Evolutionary conservation across 139 green algal genomes (phyloP), one percentile per base, ranked within the genome.

Genomic region (Auxenochlorella protothecoides): DNA sequence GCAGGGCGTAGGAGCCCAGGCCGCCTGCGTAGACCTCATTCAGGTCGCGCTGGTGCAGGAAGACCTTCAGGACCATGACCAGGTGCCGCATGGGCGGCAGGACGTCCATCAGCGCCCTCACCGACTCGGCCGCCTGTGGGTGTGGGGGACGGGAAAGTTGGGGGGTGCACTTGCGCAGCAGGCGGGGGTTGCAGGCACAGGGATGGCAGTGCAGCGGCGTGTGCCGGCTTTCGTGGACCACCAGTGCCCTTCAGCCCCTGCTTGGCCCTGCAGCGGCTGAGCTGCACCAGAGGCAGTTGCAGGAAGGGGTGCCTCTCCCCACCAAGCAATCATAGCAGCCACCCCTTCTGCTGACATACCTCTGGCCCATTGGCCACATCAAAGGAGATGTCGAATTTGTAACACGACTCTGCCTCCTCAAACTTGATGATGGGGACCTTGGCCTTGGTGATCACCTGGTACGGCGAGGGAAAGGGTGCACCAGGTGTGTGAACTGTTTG

Each of bases 401-500:
- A 79, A 12, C 84, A 78, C 59, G 70, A 85, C 8, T 76, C 62
- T 8, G 65, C 65, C 13, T 94, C 89, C 73, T 93, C 80, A 77
- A 97, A 98, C 81, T 98, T 98, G 69, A 97, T 84, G 77, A 98
- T 97, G 9, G 94, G 94, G 53, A 98, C 92, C 5, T 85, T 83
- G 44, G 93, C 94, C 72, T 91, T 95, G 61, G 81, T 78, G 16
- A 98, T 90, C 4, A 98, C 85, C 86, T 94, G 81, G 69, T 9
- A 71, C 16, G 62, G 67, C 2, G 11, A 74, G 68, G 64, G 15
- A 68, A n/a, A n/a, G 8, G 64, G 16, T 55, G 64, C 64, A 7
- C 27, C 27, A 10, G 8, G 65, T 27, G 9, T 12, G 52, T 6
- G 9, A 52, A 68, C 15, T 54, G 15, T 44, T 2, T 11, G 63